phyloP scores from a whole-genome alignment of 768 basidiomycete species.

The Mycena olivaceomarginata region DNA sequence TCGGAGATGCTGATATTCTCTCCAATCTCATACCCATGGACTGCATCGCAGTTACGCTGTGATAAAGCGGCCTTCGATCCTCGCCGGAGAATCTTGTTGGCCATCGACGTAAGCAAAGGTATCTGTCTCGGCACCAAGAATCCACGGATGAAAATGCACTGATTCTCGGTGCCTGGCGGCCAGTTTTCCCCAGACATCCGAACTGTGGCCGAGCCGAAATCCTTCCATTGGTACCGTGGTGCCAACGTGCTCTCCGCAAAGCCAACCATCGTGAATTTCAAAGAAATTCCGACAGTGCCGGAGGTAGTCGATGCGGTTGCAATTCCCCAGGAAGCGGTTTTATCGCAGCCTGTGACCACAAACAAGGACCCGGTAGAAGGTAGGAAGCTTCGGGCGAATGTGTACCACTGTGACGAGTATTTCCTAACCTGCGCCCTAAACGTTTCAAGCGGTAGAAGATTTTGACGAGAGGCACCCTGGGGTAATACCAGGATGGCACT shows the following conservation, averaged over 20 bases:
- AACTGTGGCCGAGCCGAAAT: conserved; percentile 23
- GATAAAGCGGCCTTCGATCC: background rate
- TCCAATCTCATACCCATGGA: background rate
- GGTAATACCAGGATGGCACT: conserved; percentile 46
- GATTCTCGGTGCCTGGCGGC: conserved; percentile 33
- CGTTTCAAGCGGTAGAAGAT: conserved; percentile 15
- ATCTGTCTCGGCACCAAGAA: conserved; percentile 3
- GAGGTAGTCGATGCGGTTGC: conserved; percentile 31
- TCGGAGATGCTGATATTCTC: background rate
- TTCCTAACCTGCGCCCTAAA: conserved; percentile 39
- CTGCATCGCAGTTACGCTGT: background rate
- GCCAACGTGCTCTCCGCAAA: conserved; percentile 12
- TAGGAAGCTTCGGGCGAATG: conserved; percentile 18
- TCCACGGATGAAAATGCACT: conserved; percentile 42
- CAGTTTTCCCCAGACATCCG: background rate
- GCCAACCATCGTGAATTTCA: conserved; percentile 29
- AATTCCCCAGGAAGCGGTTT: conserved; percentile 44
- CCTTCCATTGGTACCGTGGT: conserved; percentile 33
- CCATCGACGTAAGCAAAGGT: background rate
- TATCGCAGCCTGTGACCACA: conserved; percentile 46
- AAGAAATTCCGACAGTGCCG: conserved; percentile 14
- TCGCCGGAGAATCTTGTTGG: background rate
- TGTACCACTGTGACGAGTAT: conserved; percentile 12
- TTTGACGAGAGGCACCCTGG: conserved; percentile 39
- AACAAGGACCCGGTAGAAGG: conserved; percentile 28